Percentiles rank a stretch among this genome's conserved stretches.
These are phyloP conservation scores for Ormosia semicastrata DNA, from an alignment of 306 rosid species.

Conservation along the genomic window DNA sequence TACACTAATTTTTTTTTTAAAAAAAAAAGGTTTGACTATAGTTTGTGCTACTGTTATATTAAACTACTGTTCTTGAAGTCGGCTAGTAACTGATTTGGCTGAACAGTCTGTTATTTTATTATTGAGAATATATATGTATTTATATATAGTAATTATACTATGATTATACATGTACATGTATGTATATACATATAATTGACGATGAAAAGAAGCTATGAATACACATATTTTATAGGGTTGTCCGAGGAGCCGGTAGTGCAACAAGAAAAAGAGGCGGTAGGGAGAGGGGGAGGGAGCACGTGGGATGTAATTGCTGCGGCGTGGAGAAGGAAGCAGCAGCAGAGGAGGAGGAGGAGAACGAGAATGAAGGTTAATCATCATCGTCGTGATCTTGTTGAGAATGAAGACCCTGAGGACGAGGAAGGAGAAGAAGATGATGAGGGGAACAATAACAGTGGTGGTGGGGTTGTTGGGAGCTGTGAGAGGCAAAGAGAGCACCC, in stretches of 20 bases:
- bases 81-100: not conserved
- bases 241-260: conserved; percentile 97
- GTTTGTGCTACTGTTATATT: conserved; percentile 41
- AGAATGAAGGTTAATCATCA: conserved; percentile 18
- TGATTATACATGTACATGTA: not conserved
- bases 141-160: not conserved
- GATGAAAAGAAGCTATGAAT: not conserved
- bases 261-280: conserved; percentile 66
- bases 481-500: conserved; percentile 96
- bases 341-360: conserved; percentile 33
- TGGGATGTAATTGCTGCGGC: conserved; percentile 46
- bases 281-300: conserved; percentile 70
- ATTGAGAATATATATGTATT: not conserved
- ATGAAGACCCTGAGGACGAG: conserved; percentile 15
- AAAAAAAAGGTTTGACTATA: not conserved
- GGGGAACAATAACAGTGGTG: not conserved
- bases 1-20: not conserved
- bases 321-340: conserved; percentile 51
- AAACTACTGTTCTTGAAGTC: conserved; percentile 36
- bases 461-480: conserved; percentile 17
- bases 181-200: not conserved
- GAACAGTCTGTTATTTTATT: not conserved
- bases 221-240: conserved; percentile 42
- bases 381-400: conserved; percentile 27
- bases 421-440: conserved; percentile 40